A percentile compares a stretch with the other conserved stretches of the same genome.
phyloP scores from a whole-genome alignment of 345 rosid species.

The Bruguiera parviflora region DNA sequence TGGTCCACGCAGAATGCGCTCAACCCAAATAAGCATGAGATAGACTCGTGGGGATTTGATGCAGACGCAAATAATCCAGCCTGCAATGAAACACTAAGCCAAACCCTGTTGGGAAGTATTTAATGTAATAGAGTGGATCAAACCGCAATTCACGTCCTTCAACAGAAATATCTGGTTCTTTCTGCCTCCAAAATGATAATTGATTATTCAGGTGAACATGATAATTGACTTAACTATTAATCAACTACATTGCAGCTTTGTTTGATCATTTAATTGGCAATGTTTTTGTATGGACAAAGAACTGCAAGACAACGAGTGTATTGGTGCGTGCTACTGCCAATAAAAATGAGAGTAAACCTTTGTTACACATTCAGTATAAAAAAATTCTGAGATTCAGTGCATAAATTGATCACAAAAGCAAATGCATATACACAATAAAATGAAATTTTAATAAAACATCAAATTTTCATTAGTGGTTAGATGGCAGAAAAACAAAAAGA shows the following conservation, averaged over 20 bases:
- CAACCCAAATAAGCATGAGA: neutral
- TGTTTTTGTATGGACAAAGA: no score
- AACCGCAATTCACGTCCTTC: neutral
- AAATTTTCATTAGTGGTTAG: no score
- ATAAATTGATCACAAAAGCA: no score
- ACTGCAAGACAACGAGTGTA: no score
- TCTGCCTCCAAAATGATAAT: neutral
- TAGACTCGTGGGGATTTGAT: neutral
- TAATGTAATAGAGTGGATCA: neutral
- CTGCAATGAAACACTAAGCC: neutral
- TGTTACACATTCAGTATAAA: no score
- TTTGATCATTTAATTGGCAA: neutral
- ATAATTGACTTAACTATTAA: neutral
- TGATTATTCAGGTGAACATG: neutral
- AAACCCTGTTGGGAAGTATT: no score
- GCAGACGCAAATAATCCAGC: neutral
- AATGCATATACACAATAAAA: no score
- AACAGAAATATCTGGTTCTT: no score
- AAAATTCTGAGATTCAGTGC: no score
- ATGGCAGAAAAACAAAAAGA: neutral
- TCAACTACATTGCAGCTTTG: neutral
- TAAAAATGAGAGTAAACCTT: no score
- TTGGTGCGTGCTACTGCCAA: no score
- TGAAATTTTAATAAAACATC: no score
- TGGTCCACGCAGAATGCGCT: neutral